Percentiles rank a stretch among this genome's conserved stretches.
Evolutionary conservation across 179 eudicot species (phyloP).

Genomic region (Spergularia azorica): DNA sequence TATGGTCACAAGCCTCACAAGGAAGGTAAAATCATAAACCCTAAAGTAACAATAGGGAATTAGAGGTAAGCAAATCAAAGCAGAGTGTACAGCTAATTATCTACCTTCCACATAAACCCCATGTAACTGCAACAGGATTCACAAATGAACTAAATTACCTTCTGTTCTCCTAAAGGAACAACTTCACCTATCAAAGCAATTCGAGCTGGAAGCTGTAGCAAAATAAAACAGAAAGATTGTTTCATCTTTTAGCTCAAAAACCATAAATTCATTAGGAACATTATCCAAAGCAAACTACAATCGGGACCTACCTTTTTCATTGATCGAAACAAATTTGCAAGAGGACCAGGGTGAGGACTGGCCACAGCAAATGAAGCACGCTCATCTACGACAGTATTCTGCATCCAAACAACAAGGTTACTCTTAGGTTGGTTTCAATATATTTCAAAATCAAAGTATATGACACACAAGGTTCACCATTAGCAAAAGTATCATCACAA

Average conservation of each 20-base stretch:
- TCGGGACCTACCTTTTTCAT: slow-evolving; percentile 61
- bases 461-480: neutral
- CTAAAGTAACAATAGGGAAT: too few relatives aligned
- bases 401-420: slow-evolving; percentile 25
- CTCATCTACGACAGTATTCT: slow-evolving; percentile 81
- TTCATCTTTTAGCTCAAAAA: neutral
- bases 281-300: neutral
- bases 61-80: too few relatives aligned
- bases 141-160: slow-evolving; percentile 51
- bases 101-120: neutral
- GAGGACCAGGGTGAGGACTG: slow-evolving; percentile 79
- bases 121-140: neutral
- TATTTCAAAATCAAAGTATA: neutral
- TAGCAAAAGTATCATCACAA: neutral
- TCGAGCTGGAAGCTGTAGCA: slow-evolving; percentile 72
- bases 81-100: too few relatives aligned
- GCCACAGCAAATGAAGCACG: slow-evolving; percentile 90
- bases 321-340: slow-evolving; percentile 58
- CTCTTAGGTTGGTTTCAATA: neutral
- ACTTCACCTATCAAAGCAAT: slow-evolving; percentile 82
- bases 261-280: neutral
- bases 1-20: too few relatives aligned
- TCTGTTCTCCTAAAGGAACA: slow-evolving; percentile 52
- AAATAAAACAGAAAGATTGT: neutral
- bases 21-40: too few relatives aligned